A percentile compares a stretch with the other conserved stretches of the same genome.
Conservation (phyloP, 768 basidiomycete species). For the Amanita muscaria region DNA sequence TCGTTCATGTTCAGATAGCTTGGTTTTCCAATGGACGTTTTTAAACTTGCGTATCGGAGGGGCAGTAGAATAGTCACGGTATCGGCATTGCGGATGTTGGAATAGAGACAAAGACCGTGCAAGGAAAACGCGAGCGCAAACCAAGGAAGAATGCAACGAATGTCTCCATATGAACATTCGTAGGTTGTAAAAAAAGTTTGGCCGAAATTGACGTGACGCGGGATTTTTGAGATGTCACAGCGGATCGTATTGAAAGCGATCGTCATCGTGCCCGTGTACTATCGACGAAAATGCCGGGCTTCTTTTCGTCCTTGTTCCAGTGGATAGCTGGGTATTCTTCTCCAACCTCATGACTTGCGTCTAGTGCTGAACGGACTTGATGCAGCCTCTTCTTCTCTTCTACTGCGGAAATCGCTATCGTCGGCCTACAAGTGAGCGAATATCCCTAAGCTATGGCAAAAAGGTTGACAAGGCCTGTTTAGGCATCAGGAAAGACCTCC, state of each 20-base stretch:
- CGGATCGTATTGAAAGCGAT: no score
- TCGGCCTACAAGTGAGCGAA: constrained; percentile 67
- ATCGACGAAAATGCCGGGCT: constrained; percentile 25
- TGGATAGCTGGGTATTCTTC: constrained; percentile 36
- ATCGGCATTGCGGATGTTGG: not conserved
- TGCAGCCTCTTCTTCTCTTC: constrained; percentile 81
- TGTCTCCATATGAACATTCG: constrained; percentile 7
- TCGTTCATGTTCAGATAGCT: not conserved
- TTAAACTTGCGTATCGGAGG: not conserved
- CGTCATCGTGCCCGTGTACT: no score
- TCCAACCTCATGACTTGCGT: not conserved
- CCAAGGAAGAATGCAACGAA: not conserved
- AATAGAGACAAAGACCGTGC: no score
- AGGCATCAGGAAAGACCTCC: constrained; percentile 94
- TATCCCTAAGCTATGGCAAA: not conserved
- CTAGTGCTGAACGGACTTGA: not conserved
- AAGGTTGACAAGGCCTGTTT: constrained; percentile 1
- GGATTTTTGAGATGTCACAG: not conserved
- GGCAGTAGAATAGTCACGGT: not conserved
- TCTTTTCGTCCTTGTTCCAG: constrained; percentile 34
- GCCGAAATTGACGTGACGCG: not conserved
- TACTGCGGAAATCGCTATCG: constrained; percentile 82
- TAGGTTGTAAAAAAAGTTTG: not conserved
- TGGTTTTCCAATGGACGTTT: no score
- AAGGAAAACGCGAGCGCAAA: not conserved